Conservation (phyloP, 140 eudicot genomes). For the Senecio squalidus region DNA sequence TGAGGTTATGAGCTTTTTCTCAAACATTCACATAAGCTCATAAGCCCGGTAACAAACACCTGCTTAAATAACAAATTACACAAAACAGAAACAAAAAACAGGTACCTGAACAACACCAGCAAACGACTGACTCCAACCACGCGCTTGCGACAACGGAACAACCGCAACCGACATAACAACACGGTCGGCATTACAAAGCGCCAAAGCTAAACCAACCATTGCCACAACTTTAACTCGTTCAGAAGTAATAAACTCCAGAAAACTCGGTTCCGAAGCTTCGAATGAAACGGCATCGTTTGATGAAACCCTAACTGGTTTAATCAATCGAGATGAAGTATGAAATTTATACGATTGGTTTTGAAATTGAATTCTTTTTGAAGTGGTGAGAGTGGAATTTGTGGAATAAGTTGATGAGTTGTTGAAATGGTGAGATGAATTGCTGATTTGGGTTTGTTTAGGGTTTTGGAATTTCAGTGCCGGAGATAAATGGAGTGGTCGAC, state of each 20-base stretch:
- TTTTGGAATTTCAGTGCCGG: constrained; percentile 16
- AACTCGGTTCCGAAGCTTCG: constrained; percentile 40
- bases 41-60: neutral
- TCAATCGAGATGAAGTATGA: neutral
- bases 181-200: constrained; percentile 90
- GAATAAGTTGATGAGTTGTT: constrained; percentile 4
- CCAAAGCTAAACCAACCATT: constrained; percentile 88
- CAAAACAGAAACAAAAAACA: neutral
- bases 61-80: neutral
- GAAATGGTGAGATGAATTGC: neutral
- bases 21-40: too few species aligned
- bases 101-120: constrained; percentile 94
- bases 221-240: constrained; percentile 97
- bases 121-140: constrained; percentile 81
- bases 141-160: constrained; percentile 72
- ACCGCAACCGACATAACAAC: constrained; percentile 97
- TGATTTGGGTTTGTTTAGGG: constrained; percentile 18
- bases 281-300: constrained; percentile 32
- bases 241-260: constrained; percentile 80
- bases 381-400: neutral
- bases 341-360: neutral
- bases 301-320: constrained; percentile 35
- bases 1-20: too few species aligned
- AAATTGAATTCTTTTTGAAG: constrained; percentile 9
- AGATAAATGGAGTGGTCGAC: constrained; percentile 15